phyloP scores from a whole-genome alignment of 768 basidiomycete genomes.

The Termitomyces bulborhizus region DNA sequence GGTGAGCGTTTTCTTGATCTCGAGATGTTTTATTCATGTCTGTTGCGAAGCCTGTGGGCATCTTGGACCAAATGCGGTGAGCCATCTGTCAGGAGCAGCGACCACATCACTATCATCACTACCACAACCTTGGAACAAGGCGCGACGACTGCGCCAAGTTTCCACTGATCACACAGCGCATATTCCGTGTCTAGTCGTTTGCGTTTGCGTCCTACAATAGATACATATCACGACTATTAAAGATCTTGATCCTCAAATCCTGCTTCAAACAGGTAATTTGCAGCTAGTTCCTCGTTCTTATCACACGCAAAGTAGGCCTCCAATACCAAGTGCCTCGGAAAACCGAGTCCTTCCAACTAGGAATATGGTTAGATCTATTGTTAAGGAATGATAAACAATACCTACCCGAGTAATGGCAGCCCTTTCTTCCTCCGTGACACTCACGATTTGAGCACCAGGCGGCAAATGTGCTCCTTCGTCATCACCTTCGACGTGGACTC shows the following conservation, averaged over 20 bases:
- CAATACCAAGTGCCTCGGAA: conserved; percentile 72
- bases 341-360: conserved; percentile 85
- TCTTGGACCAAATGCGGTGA: neutral
- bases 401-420: conserved; percentile 87
- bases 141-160: no score
- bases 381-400: conserved; percentile 3
- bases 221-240: neutral
- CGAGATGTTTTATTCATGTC: conserved; percentile 1
- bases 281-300: conserved; percentile 95
- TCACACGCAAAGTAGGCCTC: conserved; percentile 95
- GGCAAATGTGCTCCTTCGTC: conserved; percentile 35
- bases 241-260: conserved; percentile 43
- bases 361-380: conserved; percentile 1
- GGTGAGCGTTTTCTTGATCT: neutral
- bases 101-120: neutral
- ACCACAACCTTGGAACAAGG: no score
- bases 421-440: conserved; percentile 81
- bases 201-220: neutral
- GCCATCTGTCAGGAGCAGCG: neutral
- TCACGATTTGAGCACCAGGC: conserved; percentile 58
- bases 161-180: neutral
- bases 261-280: conserved; percentile 85
- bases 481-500: conserved; percentile 35
- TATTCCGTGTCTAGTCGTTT: neutral
- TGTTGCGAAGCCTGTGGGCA: neutral